Percentiles rank a stretch among this genome's conserved stretches.
Evolutionary conservation across 2,329 filamentous ascomycete genomes (phyloP).

Genomic region (Zelopaecilomyces penicillatus): DNA sequence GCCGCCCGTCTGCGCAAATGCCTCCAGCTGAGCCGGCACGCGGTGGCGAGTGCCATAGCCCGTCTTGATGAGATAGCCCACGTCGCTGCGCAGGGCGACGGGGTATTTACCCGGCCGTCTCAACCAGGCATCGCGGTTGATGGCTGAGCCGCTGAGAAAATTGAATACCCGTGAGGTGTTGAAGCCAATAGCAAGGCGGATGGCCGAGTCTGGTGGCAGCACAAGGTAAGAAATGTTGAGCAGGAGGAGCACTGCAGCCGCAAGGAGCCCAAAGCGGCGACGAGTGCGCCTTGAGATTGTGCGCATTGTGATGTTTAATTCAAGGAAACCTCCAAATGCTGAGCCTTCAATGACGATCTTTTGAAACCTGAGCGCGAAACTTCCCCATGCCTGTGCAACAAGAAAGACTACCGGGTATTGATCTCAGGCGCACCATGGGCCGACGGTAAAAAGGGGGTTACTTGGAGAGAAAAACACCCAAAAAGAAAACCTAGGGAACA

Average conservation of each 20-base stretch:
- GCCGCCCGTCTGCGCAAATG: conserved; percentile 25
- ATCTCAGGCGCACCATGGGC: too few relatives aligned
- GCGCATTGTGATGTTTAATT: conserved; percentile 7
- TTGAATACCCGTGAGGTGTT: conserved; percentile 24
- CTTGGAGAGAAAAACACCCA: too few relatives aligned
- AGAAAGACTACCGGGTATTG: too few relatives aligned
- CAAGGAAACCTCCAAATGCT: too few relatives aligned
- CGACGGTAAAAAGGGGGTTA: too few relatives aligned
- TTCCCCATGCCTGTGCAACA: too few relatives aligned
- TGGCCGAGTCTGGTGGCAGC: conserved; percentile 24
- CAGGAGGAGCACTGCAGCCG: conserved; percentile 16
- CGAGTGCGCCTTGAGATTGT: conserved; percentile 20
- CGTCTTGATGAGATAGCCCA: conserved; percentile 46
- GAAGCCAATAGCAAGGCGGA: conserved; percentile 26
- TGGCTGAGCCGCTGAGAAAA: conserved; percentile 18
- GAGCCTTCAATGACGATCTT: too few relatives aligned
- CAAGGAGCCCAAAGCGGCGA: conserved; percentile 19
- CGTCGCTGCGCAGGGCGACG: conserved; percentile 36
- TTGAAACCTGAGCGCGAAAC: too few relatives aligned
- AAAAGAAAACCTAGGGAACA: too few relatives aligned
- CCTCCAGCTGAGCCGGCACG: conserved; percentile 37
- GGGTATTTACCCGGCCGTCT: conserved; percentile 29
- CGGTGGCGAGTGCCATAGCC: conserved; percentile 46
- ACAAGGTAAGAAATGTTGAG: conserved; percentile 19
- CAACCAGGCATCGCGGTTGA: conserved; percentile 34